phyloP scores from a whole-genome alignment of 495 filamentous ascomycete species.

The Pyrenopolyporus hunteri region DNA sequence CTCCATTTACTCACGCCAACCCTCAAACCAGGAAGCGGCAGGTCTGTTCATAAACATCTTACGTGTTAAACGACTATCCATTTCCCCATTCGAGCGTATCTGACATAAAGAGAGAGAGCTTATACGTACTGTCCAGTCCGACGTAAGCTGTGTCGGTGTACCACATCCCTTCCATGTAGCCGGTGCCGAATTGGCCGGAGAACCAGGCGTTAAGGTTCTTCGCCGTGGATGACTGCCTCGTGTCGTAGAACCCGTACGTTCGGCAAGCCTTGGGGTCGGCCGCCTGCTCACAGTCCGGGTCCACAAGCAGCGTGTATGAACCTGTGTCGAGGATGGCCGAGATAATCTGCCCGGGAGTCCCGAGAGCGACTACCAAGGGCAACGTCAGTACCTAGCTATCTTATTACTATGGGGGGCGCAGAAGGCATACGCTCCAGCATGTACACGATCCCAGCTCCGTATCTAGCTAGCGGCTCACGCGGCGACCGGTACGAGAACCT shows the following conservation, averaged over 20 bases:
- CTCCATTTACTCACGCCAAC: conserved; percentile 49
- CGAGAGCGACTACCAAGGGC: conserved; percentile 47
- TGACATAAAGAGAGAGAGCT: neutral
- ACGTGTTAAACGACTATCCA: neutral
- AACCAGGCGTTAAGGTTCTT: conserved; percentile 42
- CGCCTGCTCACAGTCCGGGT: conserved; percentile 49
- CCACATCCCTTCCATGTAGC: conserved; percentile 47
- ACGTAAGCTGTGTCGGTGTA: conserved; percentile 49
- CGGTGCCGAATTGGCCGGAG: conserved; percentile 49
- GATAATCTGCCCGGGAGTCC: conserved; percentile 50
- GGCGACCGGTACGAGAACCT: conserved; percentile 11
- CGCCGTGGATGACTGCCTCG: conserved; percentile 46
- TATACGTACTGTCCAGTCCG: conserved; percentile 44
- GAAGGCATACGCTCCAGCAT: conserved; percentile 45
- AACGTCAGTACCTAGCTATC: conserved; percentile 16
- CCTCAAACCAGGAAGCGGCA: conserved; percentile 36
- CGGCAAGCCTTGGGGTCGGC: conserved; percentile 45
- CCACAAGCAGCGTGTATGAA: conserved; percentile 54
- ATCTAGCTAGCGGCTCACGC: conserved; percentile 35
- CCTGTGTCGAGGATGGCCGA: conserved; percentile 55
- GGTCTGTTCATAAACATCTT: conserved; percentile 11
- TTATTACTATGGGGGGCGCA: neutral
- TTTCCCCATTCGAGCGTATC: neutral
- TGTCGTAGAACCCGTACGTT: conserved; percentile 50
- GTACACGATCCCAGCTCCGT: conserved; percentile 47